Base-by-base conservation (phyloP, 169 alveolate species). In the Plasmodium ovale region DNA sequence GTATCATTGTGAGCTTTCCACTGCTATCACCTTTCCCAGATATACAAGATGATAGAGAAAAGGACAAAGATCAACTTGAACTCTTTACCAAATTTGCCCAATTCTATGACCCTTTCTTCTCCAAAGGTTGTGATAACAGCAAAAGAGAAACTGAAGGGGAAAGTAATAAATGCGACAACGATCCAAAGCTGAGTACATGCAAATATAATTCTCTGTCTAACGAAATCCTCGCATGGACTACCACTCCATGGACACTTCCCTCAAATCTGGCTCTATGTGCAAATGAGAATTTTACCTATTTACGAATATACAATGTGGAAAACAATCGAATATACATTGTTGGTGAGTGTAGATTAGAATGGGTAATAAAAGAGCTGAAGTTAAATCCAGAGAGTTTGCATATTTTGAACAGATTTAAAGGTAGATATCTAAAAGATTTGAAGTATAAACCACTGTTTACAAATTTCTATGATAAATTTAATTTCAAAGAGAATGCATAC, bases 191-290 rank as follows among this genome's bases (percentile, higher is more conserved):
- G 7, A 1, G 58, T 9, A 58, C 87, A 49, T 10, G 33, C 0
- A 27, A 51, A 39, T 14, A 16, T 0, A 14, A 23, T 10, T 3
- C 3, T 65, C 19, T 9, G 1, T 6, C 21, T 10, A 65, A n/a
- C 14, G 90, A 82, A 67, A n/a, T 68, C 1, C 6, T 98, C 1
- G 99, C 99, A 39, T 99, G 99, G 99, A 99, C 99, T 42, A 99
- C 99, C 12, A 99, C 99, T 0, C 99, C 99, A 2, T 99, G 99
- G 99, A 99, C 99, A 0, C 96, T 99, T n/a, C 99, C 99, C 0
- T 93, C 99, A 29, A 99, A 99, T 92, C 88, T 98, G 62, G 99
- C 99, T 58, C 92, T 98, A 31, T 98, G 99, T 47, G 98, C 97
- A 31, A 95, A 98, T 94, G 99, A 98, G 25, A 95, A 94, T 29